phyloP scores from a whole-genome alignment of 331 rosid species.

The Quercus lobata region DNA sequence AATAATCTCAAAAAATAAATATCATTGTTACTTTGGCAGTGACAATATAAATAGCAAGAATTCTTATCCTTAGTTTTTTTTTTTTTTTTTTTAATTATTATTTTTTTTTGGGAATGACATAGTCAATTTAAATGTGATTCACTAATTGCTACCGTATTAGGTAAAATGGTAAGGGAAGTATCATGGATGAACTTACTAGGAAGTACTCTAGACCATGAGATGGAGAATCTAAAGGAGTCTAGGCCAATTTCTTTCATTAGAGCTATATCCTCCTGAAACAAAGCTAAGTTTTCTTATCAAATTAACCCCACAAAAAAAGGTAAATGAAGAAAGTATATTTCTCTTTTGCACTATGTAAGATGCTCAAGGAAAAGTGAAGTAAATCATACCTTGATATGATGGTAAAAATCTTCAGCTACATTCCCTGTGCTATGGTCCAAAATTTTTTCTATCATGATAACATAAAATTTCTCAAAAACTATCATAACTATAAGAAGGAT shows the following conservation, averaged over 20 bases:
- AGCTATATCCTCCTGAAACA: slow-evolving; percentile 40
- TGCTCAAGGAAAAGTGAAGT: background rate
- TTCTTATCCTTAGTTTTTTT: too few relatives aligned
- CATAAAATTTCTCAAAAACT: background rate
- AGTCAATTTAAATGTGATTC: too few relatives aligned
- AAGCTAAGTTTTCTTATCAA: slow-evolving; percentile 3
- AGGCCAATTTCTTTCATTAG: slow-evolving; percentile 43
- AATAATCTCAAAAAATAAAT: too few relatives aligned
- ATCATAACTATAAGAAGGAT: background rate
- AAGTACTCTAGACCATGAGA: slow-evolving; percentile 64
- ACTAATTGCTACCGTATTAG: background rate
- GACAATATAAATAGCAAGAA: too few relatives aligned
- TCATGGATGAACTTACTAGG: slow-evolving; percentile 20
- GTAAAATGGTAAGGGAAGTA: background rate
- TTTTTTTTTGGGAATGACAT: too few relatives aligned
- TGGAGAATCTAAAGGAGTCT: slow-evolving; percentile 57
- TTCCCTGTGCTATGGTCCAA: slow-evolving; percentile 41
- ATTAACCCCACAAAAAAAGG: background rate
- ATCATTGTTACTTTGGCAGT: too few relatives aligned
- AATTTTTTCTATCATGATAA: slow-evolving; percentile 35
- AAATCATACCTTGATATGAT: slow-evolving; percentile 43
- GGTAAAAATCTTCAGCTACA: slow-evolving; percentile 41
- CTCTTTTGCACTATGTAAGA: too few relatives aligned
- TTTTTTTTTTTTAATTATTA: too few relatives aligned
- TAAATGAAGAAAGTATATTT: too few relatives aligned